Conservation (phyloP, 2,329 filamentous ascomycete species). For the Alternaria angustiovoidea region DNA sequence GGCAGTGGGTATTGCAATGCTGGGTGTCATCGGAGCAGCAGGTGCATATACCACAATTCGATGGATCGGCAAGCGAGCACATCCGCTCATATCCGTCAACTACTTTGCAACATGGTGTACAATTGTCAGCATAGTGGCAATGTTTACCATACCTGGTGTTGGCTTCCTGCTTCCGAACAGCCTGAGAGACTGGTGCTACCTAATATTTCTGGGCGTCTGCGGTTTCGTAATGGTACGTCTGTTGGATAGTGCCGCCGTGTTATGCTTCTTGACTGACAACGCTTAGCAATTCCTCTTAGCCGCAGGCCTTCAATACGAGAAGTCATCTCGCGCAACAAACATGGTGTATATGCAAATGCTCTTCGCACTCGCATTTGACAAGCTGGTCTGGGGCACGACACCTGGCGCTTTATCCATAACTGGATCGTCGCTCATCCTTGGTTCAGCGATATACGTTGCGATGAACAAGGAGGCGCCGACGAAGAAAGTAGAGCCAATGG, state of each 20-base stretch:
- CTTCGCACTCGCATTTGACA: constrained; percentile 71
- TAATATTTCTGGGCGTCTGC: constrained; percentile 73
- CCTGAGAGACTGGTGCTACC: constrained; percentile 68
- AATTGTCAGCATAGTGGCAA: constrained; percentile 69
- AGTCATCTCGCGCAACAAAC: constrained; percentile 67
- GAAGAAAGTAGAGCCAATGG: constrained; percentile 25
- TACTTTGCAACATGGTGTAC: constrained; percentile 80
- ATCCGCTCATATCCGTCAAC: constrained; percentile 84
- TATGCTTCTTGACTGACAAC: not conserved
- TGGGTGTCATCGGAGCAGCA: constrained; percentile 80
- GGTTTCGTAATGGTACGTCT: constrained; percentile 74
- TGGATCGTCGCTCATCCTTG: constrained; percentile 70
- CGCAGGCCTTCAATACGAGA: constrained; percentile 75
- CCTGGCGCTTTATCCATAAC: constrained; percentile 66
- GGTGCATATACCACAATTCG: constrained; percentile 78
- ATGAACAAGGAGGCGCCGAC: constrained; percentile 57
- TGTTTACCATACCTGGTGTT: constrained; percentile 64
- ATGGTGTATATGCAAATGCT: constrained; percentile 77
- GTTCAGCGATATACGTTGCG: constrained; percentile 70
- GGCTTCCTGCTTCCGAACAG: constrained; percentile 65
- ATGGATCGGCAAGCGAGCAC: constrained; percentile 79
- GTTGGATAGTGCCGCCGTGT: not conserved
- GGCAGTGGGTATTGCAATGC: constrained; percentile 74
- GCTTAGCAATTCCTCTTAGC: constrained; percentile 80
- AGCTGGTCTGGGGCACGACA: constrained; percentile 68